Base-by-base conservation (phyloP, 2,329 filamentous ascomycete genomes). In the Aspergillus alliaceus region DNA sequence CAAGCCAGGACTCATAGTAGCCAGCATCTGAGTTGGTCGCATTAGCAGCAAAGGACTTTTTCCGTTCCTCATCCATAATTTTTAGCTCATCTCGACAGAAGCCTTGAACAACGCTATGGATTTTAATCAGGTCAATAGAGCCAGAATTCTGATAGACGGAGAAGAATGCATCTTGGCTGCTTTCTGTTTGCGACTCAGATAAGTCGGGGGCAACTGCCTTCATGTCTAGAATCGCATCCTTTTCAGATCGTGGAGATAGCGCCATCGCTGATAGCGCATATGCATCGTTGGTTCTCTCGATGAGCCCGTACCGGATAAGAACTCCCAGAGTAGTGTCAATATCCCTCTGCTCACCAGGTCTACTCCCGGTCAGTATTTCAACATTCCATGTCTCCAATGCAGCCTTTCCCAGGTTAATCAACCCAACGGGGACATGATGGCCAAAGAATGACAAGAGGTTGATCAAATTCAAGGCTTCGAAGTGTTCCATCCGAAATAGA, bases 401-500 rank as follows among this genome's bases (percentile, higher is more conserved):
- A 15, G 64, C 65, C 37, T 65, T 67, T 70, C 86, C 86, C 15
- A 88, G 75, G 29, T 75, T 76, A 12, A 90, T 74, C 78, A 90
- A 83, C 54, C 86, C 86, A 22, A 90, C 84, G 0, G 88, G 88
- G 5, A 89, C 78, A 55, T 86, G 80, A 54, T 86, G 84, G 39
- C 84, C 84, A 53, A 88, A 85, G 64, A 89, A 90, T 1, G 83
- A 84, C 14, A 90, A 71, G 12, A 90, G 72, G 22, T 83, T 84
- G 60, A 90, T 84, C 34, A 90, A 70, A 64, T 88, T 89, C 49
- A 88, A 71, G 0, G 87, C 86, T 53, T 86, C 82, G 15, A 68
- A 67, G 47, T 80, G 75, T 15, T 73, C 65, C 55, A 71, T 66
- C 25, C 67, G 68, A 60, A 68, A 69, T 1, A 81, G 70, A 60